Evolutionary conservation across 75 land plant genomes (phyloP).

Genomic region (Cryptomeria japonica): DNA sequence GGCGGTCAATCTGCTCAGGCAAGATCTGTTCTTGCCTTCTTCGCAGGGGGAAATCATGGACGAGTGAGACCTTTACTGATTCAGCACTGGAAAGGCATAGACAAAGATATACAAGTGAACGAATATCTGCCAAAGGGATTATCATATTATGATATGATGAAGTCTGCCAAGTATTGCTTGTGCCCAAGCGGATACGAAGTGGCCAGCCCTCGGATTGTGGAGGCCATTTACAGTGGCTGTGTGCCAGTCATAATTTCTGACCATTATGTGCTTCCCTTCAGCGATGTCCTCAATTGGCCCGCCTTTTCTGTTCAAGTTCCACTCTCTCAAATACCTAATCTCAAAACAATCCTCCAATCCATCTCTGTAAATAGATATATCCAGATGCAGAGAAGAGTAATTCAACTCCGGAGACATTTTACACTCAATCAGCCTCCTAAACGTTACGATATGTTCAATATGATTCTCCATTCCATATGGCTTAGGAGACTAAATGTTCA

Average conservation of each 20-base stretch:
- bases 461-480: conserved; percentile 91
- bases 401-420: conserved; percentile 50
- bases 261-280: conserved; percentile 76
- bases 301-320: conserved; percentile 62
- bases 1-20: conserved; percentile 47
- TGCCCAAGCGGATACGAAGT: conserved; percentile 81
- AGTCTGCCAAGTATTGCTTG: conserved; percentile 54
- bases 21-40: conserved; percentile 54
- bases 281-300: conserved; percentile 83
- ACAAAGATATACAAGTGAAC: conserved; percentile 45
- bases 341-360: conserved; percentile 16
- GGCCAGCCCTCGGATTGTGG: conserved; percentile 72
- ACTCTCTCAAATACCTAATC: conserved; percentile 54
- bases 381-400: too few relatives aligned
- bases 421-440: conserved; percentile 60
- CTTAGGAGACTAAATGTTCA: conserved; percentile 74
- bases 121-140: conserved; percentile 30
- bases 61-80: conserved; percentile 38
- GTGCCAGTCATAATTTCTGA: conserved; percentile 76
- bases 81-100: conserved; percentile 50
- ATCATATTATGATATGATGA: conserved; percentile 51
- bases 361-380: too few relatives aligned
- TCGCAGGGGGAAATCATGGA: conserved; percentile 71
- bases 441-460: conserved; percentile 82
- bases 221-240: conserved; percentile 64